These are phyloP conservation scores for Fusarium dimerum DNA, from an alignment of 2,329 filamentous ascomycete species.

Conservation along the genomic window DNA sequence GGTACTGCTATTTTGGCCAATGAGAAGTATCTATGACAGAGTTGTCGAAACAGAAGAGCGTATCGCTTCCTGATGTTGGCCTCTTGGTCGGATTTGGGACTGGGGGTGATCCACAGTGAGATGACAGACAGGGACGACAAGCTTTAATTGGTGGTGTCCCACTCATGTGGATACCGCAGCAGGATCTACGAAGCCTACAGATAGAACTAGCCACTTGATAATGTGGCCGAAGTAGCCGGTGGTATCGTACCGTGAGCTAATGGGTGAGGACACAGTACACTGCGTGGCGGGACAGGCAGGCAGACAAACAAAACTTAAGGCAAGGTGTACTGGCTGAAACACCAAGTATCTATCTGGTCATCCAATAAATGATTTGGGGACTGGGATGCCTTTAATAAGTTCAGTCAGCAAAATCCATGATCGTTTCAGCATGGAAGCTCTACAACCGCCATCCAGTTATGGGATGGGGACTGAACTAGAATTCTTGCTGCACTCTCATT, in stretches of 20 bases:
- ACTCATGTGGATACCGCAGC: neutral
- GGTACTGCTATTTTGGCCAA: constrained; percentile 15
- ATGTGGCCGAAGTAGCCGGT: neutral
- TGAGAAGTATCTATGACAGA: neutral
- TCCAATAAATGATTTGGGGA: too few species aligned
- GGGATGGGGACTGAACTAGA: too few species aligned
- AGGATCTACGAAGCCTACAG: neutral
- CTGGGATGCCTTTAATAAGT: neutral
- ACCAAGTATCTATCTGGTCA: too few species aligned
- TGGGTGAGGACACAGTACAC: too few species aligned
- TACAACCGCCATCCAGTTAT: too few species aligned
- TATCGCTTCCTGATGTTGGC: neutral
- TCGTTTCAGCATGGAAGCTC: constrained; percentile 19
- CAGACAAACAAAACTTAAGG: too few species aligned
- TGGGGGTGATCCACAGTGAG: neutral
- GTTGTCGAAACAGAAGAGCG: neutral
- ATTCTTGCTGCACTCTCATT: too few species aligned
- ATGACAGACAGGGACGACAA: neutral
- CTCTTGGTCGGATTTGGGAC: neutral
- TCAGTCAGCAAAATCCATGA: constrained; percentile 23
- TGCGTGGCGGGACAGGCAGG: too few species aligned
- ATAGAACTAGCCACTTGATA: neutral
- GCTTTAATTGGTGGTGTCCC: neutral
- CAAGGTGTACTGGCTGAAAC: too few species aligned
- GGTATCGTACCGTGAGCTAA: too few species aligned